phyloP scores from a whole-genome alignment of 2,329 filamentous ascomycete species.

The Venturia asperata region DNA sequence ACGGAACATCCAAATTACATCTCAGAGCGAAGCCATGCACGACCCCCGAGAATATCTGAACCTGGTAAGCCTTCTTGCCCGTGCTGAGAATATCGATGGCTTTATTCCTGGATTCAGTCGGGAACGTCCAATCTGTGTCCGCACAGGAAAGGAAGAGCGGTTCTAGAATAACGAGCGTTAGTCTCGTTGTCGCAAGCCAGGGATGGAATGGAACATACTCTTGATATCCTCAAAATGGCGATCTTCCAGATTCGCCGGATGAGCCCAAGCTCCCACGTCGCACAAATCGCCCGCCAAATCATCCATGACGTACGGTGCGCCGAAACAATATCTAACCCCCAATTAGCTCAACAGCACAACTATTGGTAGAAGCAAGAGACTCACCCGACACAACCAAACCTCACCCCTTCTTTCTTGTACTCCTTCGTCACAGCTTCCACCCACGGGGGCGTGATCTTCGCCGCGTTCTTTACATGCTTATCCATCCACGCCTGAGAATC shows the following conservation, averaged over 20 bases:
- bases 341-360: background rate
- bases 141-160: conserved; percentile 43
- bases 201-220: conserved; percentile 22
- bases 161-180: background rate
- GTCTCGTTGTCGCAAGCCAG: background rate
- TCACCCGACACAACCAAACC: conserved; percentile 37
- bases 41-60: conserved; percentile 31
- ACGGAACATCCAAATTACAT: conserved; percentile 38
- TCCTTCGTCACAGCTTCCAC: conserved; percentile 32
- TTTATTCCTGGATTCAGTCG: conserved; percentile 32
- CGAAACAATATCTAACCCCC: conserved; percentile 28
- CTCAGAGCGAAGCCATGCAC: conserved; percentile 32
- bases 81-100: conserved; percentile 40
- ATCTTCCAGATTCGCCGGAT: conserved; percentile 46
- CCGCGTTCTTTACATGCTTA: conserved; percentile 41
- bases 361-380: background rate
- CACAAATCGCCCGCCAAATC: conserved; percentile 34
- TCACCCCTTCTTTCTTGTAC: conserved; percentile 32
- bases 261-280: conserved; percentile 44
- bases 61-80: conserved; percentile 31
- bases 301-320: conserved; percentile 40
- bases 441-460: conserved; percentile 41
- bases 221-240: conserved; percentile 37
- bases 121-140: conserved; percentile 41
- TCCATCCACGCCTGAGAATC: conserved; percentile 44